Evolutionary conservation across 495 filamentous ascomycete genomes (phyloP).

Genomic region (Penicillium crystallinum): DNA sequence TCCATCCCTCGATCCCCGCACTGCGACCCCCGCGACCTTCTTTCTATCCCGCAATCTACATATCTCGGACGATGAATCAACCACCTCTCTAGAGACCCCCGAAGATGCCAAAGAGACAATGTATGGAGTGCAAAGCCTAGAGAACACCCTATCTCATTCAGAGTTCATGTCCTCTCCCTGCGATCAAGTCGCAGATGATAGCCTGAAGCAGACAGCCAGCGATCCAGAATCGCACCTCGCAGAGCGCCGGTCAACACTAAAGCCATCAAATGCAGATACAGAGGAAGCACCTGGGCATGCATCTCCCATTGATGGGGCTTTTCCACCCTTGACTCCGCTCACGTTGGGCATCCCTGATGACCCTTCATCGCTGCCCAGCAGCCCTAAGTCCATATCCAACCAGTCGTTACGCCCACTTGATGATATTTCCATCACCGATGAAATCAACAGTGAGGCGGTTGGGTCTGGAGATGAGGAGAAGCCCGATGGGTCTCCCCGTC

Average conservation of each 20-base stretch:
- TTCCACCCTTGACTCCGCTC: conserved; percentile 45
- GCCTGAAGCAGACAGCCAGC: conserved; percentile 24
- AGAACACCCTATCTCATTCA: conserved; percentile 44
- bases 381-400: conserved; percentile 47
- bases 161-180: conserved; percentile 9
- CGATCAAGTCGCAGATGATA: conserved; percentile 3
- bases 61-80: conserved; percentile 24
- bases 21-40: conserved; percentile 40
- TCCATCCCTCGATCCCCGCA: conserved; percentile 39
- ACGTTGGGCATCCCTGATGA: conserved; percentile 37
- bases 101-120: conserved; percentile 36
- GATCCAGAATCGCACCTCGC: conserved; percentile 17
- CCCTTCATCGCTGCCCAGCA: conserved; percentile 46
- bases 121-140: conserved; percentile 62
- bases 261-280: conserved; percentile 17
- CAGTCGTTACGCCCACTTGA: conserved; percentile 46
- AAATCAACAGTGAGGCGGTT: conserved; percentile 46
- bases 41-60: conserved; percentile 37
- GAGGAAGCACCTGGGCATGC: conserved; percentile 22
- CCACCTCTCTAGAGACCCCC: conserved; percentile 18
- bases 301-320: conserved; percentile 22
- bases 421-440: conserved; percentile 47
- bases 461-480: conserved; percentile 45
- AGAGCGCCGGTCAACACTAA: conserved; percentile 34
- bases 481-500: conserved; percentile 17